A percentile compares a stretch with the other conserved stretches of the same genome.
Evolutionary conservation across 345 rosid genomes (phyloP).

Genomic region (Salix arbutifolia): DNA sequence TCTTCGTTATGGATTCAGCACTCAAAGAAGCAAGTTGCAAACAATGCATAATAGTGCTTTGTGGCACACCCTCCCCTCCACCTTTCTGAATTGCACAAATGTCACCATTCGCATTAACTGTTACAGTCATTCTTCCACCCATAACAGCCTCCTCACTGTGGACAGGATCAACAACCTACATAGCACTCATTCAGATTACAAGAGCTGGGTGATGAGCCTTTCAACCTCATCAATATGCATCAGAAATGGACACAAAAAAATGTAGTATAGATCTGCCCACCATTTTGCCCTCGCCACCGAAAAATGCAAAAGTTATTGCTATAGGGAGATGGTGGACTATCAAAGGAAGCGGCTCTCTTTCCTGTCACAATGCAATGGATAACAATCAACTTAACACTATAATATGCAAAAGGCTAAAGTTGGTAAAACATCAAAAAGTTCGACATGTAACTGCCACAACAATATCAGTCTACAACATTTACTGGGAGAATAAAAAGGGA

Average conservation of each 20-base stretch:
- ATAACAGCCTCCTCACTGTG: conserved; percentile 79
- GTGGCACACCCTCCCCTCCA: conserved; percentile 61
- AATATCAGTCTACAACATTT: not conserved
- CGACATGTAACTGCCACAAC: not conserved
- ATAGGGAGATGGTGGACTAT: conserved; percentile 92
- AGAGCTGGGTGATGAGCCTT: not conserved
- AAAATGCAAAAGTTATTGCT: conserved; percentile 88
- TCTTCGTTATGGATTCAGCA: conserved; percentile 58
- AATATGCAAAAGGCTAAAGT: not conserved
- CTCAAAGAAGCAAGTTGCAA: conserved; percentile 50
- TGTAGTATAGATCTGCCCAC: conserved; percentile 34
- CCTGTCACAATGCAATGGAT: conserved; percentile 37
- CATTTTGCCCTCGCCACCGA: conserved; percentile 53
- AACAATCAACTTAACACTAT: not conserved
- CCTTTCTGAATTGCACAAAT: conserved; percentile 80
- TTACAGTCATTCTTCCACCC: conserved; percentile 88
- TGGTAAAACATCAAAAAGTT: not conserved
- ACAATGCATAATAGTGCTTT: conserved; percentile 60
- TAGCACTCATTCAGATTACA: conserved; percentile 10
- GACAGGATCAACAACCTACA: conserved; percentile 62
- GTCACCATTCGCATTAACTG: conserved; percentile 83
- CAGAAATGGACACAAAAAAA: not conserved
- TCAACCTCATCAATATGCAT: not conserved
- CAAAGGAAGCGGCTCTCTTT: conserved; percentile 78
- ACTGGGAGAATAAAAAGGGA: not conserved